Evolutionary conservation across 768 basidiomycete genomes (phyloP).

Genomic region (Leccinellum albellum): DNA sequence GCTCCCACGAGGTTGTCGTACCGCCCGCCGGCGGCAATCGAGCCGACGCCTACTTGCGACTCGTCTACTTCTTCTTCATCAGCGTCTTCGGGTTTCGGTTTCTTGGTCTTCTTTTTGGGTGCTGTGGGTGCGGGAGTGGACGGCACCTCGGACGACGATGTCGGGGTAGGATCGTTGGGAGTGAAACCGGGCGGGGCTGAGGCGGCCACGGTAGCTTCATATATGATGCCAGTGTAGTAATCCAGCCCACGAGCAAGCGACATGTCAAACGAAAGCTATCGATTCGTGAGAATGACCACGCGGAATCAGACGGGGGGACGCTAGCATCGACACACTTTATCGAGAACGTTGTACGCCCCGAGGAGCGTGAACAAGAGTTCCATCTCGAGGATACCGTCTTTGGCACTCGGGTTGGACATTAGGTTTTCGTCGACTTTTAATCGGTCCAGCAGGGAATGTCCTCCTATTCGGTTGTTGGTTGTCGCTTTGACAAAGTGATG

Average conservation of each 20-base stretch:
- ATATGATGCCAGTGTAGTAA: conserved; percentile 98
- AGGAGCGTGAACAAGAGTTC: conserved; percentile 77
- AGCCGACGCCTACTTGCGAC: conserved; percentile 92
- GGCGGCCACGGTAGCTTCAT: conserved; percentile 90
- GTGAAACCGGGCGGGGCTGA: conserved; percentile 87
- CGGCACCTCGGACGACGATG: conserved; percentile 23
- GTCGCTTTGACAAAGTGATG: not conserved
- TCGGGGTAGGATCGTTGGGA: conserved; percentile 45
- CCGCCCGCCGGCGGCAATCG: conserved; percentile 96
- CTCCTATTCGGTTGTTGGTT: conserved; percentile 45
- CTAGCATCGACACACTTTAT: conserved; percentile 52
- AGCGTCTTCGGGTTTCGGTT: conserved; percentile 38
- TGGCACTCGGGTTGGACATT: conserved; percentile 68
- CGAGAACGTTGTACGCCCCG: conserved; percentile 70
- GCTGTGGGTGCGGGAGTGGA: conserved; percentile 10
- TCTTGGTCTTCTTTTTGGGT: conserved; percentile 41
- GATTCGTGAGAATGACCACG: not conserved
- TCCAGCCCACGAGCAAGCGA: conserved; percentile 97
- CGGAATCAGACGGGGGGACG: not conserved
- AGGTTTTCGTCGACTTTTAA: conserved; percentile 63
- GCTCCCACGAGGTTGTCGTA: conserved; percentile 94
- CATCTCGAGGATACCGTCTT: conserved; percentile 87
- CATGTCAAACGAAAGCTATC: conserved; percentile 89
- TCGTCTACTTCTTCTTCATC: conserved; percentile 90
- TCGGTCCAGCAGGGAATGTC: conserved; percentile 67